Percentiles rank a stretch among this genome's conserved stretches.
phyloP scores from a whole-genome alignment of 2,329 filamentous ascomycete species.

The Sporothrix mexicana region DNA sequence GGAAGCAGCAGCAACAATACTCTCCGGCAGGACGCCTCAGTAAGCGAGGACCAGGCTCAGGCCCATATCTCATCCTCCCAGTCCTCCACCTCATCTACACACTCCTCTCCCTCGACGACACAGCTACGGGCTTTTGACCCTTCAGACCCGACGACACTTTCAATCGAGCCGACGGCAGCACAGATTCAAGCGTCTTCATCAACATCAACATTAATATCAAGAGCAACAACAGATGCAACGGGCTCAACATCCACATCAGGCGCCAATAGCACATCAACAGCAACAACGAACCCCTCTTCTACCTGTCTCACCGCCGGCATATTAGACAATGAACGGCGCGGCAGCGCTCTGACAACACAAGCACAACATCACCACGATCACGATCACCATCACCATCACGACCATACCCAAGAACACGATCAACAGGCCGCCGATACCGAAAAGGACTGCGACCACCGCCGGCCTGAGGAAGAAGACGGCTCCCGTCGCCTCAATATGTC shows the following conservation, averaged over 20 bases:
- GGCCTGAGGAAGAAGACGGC: constrained; percentile 56
- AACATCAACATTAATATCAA: background rate
- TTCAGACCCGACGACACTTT: constrained; percentile 34
- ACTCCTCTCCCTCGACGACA: constrained; percentile 24
- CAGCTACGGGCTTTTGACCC: constrained; percentile 32
- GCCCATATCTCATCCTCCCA: constrained; percentile 21
- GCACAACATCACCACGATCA: background rate
- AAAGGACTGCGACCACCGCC: constrained; percentile 58
- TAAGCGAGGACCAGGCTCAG: constrained; percentile 24
- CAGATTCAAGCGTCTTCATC: background rate
- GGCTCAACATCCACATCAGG: too few species aligned
- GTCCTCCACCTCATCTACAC: constrained; percentile 22
- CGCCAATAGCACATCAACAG: constrained; percentile 16
- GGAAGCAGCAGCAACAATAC: background rate
- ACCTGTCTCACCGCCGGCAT: background rate
- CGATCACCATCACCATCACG: background rate
- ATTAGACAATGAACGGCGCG: constrained; percentile 20
- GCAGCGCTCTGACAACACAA: constrained; percentile 25
- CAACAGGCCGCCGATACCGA: constrained; percentile 39
- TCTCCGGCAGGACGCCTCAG: constrained; percentile 27
- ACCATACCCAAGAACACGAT: constrained; percentile 19
- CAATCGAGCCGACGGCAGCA: constrained; percentile 25
- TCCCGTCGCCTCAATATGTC: constrained; percentile 61
- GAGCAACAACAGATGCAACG: too few species aligned
- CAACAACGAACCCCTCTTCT: constrained; percentile 8